Base-by-base conservation (phyloP, 257 asterid species). In the Prunella vulgaris region DNA sequence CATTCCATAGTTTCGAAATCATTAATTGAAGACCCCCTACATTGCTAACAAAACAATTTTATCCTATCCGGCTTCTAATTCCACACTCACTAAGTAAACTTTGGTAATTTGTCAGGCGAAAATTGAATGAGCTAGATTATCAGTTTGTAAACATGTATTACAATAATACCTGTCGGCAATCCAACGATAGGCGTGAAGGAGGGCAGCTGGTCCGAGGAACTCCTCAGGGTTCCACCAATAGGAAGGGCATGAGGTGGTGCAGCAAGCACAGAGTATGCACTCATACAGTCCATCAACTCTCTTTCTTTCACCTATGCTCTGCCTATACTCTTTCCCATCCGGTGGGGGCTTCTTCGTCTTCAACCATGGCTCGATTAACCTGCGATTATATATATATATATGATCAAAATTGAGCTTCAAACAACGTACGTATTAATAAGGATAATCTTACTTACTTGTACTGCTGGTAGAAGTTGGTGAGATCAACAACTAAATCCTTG, bases 221-320 rank as follows among this genome's bases (percentile, higher is more conserved):
- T 86, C 76, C 70, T 90, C 97, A 0, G 95, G 95, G 68, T 86
- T 85, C 96, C 97, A 90, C 97, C 96, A 90, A 66, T 90, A 90
- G 9, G 95, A 85, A 5, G 96, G 97, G 82, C 96, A 86, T 0
- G 91, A 86, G 15, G 97, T 71, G 27, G 76, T 81, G 65, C 96
- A 85, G 17, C 90, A 90, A 71, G 96, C 93, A 70, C 97, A 86
- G 3, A 90, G 77, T 74, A 88, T 90, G 80, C 96, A 90, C 78
- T 88, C 96, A 10, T 88, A 86, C 0, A 86, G 76, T 12, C 96
- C 96, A 56, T 90, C 92, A 2, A 88, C 74, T 35, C 87, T 86
- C 76, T 81, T 79, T 73, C 97, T 85, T 65, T 88, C 95, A 0
- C 6, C 71, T 0, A 75, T 73, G 0, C 74, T 82, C 69, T 35